These are phyloP conservation scores for Erodium moschatum DNA, from an alignment of 441 rosid genomes.

Conservation along the genomic window DNA sequence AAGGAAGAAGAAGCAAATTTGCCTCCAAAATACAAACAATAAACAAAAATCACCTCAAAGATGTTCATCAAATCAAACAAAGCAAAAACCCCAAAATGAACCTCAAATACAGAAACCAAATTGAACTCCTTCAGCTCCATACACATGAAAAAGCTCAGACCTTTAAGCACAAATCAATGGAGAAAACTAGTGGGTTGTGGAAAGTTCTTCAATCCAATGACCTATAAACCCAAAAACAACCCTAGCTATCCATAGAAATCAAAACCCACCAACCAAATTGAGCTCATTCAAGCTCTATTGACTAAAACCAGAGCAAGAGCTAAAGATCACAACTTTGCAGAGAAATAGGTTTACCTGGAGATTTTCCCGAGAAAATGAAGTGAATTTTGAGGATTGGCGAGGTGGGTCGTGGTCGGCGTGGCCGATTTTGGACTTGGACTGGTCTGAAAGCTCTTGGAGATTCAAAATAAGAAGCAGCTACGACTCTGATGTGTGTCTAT, in stretches of 20 bases:
- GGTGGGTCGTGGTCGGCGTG: neutral
- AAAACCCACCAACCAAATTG: neutral
- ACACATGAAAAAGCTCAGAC: neutral
- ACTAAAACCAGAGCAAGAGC: neutral
- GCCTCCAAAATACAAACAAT: neutral
- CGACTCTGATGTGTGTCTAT: neutral
- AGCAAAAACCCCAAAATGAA: neutral
- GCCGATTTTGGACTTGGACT: neutral
- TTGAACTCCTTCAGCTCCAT: neutral
- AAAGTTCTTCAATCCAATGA: neutral
- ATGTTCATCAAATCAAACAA: neutral
- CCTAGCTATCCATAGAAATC: too few relatives aligned
- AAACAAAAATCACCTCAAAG: neutral
- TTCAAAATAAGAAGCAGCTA: neutral
- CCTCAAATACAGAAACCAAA: neutral
- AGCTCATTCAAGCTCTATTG: neutral
- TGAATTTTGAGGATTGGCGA: neutral
- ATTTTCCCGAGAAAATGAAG: slow-evolving; percentile 1
- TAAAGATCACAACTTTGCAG: neutral
- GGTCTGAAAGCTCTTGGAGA: neutral
- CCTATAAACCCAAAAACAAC: neutral
- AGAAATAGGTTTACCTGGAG: neutral
- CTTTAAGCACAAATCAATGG: neutral
- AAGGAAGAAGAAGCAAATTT: neutral
- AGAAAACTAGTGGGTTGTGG: neutral